Evolutionary conservation across 2,329 filamentous ascomycete genomes (phyloP).

Genomic region (Colletotrichum sp.): DNA sequence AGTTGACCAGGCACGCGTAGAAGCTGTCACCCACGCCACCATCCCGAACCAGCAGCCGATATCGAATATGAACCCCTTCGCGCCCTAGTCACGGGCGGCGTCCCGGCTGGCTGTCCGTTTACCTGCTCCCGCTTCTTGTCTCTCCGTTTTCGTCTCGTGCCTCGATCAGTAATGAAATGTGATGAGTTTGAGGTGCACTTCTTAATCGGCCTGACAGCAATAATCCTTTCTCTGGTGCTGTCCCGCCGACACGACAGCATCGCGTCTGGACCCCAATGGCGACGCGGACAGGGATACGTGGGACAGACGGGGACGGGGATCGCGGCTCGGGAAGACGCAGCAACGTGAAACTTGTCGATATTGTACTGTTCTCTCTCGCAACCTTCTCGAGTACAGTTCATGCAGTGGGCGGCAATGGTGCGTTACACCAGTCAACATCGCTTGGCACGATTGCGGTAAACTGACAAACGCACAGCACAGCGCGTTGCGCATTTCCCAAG

Average conservation of each 20-base stretch:
- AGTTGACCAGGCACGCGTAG: not conserved
- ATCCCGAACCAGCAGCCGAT: not conserved
- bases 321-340: not conserved
- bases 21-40: not conserved
- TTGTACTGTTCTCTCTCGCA: not conserved
- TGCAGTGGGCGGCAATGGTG: not conserved
- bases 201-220: not conserved
- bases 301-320: not conserved
- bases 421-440: not conserved
- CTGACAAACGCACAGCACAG: not conserved
- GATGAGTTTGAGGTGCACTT: not conserved
- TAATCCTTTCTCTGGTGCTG: not conserved
- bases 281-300: not conserved
- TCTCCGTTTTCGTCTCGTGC: not conserved
- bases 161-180: not conserved
- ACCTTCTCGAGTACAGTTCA: not conserved
- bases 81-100: not conserved
- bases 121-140: not conserved
- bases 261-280: not conserved
- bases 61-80: constrained; percentile 3
- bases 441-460: not conserved
- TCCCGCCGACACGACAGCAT: not conserved
- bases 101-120: not conserved
- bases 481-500: not conserved
- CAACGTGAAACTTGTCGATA: not conserved